These are phyloP conservation scores for Clarireedia paspali DNA, from an alignment of 2,329 filamentous ascomycete species.

Conservation along the genomic window DNA sequence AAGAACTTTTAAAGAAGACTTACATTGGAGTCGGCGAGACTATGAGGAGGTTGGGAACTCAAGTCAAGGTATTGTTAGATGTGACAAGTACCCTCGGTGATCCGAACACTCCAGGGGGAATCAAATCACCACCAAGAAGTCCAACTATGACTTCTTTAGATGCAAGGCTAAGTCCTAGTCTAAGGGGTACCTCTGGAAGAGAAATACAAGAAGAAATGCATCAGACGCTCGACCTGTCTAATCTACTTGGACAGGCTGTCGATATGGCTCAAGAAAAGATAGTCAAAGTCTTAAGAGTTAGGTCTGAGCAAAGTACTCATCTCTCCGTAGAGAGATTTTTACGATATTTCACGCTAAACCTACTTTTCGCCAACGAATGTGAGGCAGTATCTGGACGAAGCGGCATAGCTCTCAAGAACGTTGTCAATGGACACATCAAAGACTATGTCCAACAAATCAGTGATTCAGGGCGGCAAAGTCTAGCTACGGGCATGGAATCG, in stretches of 20 bases:
- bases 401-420: conserved; percentile 65
- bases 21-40: conserved; percentile 87
- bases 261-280: conserved; percentile 74
- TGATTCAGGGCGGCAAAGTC: conserved; percentile 63
- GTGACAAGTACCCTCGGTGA: conserved; percentile 61
- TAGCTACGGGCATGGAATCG: conserved; percentile 69
- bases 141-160: conserved; percentile 26
- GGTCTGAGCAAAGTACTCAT: conserved; percentile 63
- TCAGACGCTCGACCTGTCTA: conserved; percentile 68
- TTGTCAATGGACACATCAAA: conserved; percentile 75
- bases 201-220: conserved; percentile 66
- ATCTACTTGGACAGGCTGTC: conserved; percentile 70
- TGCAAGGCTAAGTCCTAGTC: conserved; percentile 14
- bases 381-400: conserved; percentile 76
- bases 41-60: conserved; percentile 74
- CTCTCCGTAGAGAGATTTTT: conserved; percentile 64
- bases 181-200: conserved; percentile 14
- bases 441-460: conserved; percentile 68
- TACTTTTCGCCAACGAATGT: conserved; percentile 79
- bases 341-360: conserved; percentile 74
- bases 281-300: conserved; percentile 67
- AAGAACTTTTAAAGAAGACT: conserved; percentile 71
- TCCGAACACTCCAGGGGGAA: conserved; percentile 13
- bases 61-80: conserved; percentile 91
- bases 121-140: conserved; percentile 28